Evolutionary conservation across 345 rosid species (phyloP).

Genomic region (Citrus inodora): DNA sequence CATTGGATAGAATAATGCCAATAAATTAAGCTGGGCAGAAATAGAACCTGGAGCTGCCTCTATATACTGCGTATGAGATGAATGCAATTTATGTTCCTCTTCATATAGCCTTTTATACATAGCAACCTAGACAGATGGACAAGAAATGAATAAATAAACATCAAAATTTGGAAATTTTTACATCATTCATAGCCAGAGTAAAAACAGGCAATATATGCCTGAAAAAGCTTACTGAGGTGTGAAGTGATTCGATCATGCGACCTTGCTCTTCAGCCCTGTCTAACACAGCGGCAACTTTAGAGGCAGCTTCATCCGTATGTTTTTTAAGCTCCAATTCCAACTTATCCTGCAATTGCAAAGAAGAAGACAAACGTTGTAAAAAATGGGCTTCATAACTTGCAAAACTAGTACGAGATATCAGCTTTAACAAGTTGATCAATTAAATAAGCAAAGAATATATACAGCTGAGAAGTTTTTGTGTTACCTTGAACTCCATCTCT

Average conservation of each 20-base stretch:
- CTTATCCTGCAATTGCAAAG: slow-evolving; percentile 48
- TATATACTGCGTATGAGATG: slow-evolving; percentile 41
- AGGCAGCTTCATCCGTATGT: slow-evolving; percentile 74
- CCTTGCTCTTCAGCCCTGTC: slow-evolving; percentile 93
- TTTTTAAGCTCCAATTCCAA: slow-evolving; percentile 65
- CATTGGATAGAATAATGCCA: not conserved
- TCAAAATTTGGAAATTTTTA: not conserved
- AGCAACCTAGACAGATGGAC: slow-evolving; percentile 53
- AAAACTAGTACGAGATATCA: not conserved
- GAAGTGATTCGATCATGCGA: slow-evolving; percentile 87
- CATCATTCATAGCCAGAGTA: not conserved
- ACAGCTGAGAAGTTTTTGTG: not conserved
- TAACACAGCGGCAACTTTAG: slow-evolving; percentile 75
- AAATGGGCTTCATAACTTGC: not conserved
- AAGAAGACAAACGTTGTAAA: not conserved
- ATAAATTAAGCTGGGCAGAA: slow-evolving; percentile 13
- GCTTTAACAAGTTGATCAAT: not conserved
- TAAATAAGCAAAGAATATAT: slow-evolving; percentile 6
- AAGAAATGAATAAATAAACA: not conserved
- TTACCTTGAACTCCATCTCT: slow-evolving; percentile 87
- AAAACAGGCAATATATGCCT: not conserved
- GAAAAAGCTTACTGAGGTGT: slow-evolving; percentile 63
- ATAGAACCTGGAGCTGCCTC: slow-evolving; percentile 51
- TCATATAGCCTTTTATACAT: slow-evolving; percentile 91
- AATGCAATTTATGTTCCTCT: slow-evolving; percentile 73